phyloP scores from a whole-genome alignment of 345 rosid species.

The Populus ilicifolia region DNA sequence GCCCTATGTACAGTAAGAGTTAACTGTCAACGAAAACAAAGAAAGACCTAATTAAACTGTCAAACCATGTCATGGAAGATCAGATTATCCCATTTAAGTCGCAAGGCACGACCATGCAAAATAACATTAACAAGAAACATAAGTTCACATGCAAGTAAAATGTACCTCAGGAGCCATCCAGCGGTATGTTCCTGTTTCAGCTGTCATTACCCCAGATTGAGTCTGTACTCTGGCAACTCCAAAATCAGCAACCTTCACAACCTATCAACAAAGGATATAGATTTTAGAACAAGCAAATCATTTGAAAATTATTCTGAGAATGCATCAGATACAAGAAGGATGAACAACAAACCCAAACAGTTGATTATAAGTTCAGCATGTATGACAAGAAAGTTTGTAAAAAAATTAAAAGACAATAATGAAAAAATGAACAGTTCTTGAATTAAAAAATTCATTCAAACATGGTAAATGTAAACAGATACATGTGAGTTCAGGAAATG shows the following conservation, averaged over 20 bases:
- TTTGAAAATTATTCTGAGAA: background rate
- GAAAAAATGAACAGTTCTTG: background rate
- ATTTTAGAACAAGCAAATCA: conserved; percentile 4
- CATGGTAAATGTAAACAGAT: background rate
- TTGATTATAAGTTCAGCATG: background rate
- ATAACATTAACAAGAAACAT: conserved; percentile 4
- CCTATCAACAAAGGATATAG: conserved; percentile 39
- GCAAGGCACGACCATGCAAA: conserved; percentile 5
- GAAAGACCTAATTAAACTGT: background rate
- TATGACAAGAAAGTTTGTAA: background rate
- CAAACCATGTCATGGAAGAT: conserved; percentile 11
- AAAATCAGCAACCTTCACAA: conserved; percentile 96
- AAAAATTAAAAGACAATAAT: background rate
- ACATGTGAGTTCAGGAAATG: background rate
- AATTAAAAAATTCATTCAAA: background rate
- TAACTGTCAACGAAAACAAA: background rate
- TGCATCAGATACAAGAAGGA: background rate
- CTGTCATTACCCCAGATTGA: conserved; percentile 92
- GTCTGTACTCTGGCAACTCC: conserved; percentile 96
- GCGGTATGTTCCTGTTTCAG: conserved; percentile 97
- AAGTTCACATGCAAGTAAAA: conserved; percentile 6
- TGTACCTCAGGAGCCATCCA: conserved; percentile 99
- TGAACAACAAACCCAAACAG: background rate
- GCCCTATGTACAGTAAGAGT: too few relatives aligned
- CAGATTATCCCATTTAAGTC: conserved; percentile 1